Evolutionary conservation across 805 yeast species (phyloP).

Genomic region (Candida rishiriensis): DNA sequence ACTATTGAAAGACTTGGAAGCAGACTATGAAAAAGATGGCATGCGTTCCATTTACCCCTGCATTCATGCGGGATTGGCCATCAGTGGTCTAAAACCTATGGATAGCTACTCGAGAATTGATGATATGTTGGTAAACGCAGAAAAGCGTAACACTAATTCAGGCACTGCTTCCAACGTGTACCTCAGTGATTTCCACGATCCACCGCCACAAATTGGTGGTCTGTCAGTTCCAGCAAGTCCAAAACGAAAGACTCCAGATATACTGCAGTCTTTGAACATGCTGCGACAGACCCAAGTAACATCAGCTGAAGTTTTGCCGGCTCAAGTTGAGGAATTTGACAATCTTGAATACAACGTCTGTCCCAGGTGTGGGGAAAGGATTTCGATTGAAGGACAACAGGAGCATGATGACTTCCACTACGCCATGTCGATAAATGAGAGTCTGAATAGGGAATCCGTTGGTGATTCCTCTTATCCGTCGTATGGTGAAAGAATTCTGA

Average conservation of each 20-base stretch:
- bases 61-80: slow-evolving; percentile 43
- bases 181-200: not conserved
- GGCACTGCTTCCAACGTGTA: not conserved
- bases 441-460: slow-evolving; percentile 10
- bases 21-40: slow-evolving; percentile 20
- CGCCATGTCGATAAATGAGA: slow-evolving; percentile 19
- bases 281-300: not conserved
- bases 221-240: slow-evolving; percentile 3
- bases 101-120: slow-evolving; percentile 25
- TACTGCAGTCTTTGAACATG: not conserved
- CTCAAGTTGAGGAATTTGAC: not conserved
- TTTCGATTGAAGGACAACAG: slow-evolving; percentile 4
- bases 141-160: not conserved
- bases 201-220: not conserved
- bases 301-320: not conserved
- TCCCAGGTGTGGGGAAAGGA: slow-evolving; percentile 8
- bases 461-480: not conserved
- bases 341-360: slow-evolving; percentile 7
- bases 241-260: not conserved
- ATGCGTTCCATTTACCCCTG: slow-evolving; percentile 40
- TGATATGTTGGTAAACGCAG: slow-evolving; percentile 11
- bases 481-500: slow-evolving; percentile 14
- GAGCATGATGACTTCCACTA: slow-evolving; percentile 29
- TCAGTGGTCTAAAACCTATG: slow-evolving; percentile 50
- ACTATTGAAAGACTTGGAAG: slow-evolving; percentile 21